Evolutionary conservation across 1,284 basidiomycete genomes (phyloP), one percentile per base, ranked within the genome.

Genomic region (Peniophora sp.): DNA sequence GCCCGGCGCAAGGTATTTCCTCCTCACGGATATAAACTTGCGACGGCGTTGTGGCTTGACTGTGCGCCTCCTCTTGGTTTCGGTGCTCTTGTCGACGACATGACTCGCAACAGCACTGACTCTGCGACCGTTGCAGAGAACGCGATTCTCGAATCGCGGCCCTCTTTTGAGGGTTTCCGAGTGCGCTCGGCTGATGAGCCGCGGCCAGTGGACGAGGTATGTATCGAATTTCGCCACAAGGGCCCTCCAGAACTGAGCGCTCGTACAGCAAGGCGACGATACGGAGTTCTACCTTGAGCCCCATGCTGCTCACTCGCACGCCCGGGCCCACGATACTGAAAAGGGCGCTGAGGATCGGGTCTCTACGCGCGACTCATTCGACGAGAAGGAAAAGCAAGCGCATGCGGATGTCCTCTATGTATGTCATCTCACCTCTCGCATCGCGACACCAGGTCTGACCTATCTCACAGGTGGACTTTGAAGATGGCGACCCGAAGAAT

Each of bases 381-480:
- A 27, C 23, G 50, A 52, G 34, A 50, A 51, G 17, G 54, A 56
- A 32, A 32, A 32, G 27, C 27, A 32, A 12, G 27, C 27, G 27
- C 27, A 32, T 32, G 27, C 27, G 14, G 48, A 49, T 36, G 51
- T 57, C 23, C 47, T 60, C 44, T 61, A 61, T 53, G 60, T 60
- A 41, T 23, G 54, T 57, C 27, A n/a, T 15, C 35, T 35, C 17
- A 17, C 17, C 3, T 37, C 18, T 20, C 18, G 23, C 36, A 17
- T 24, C 14, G 24, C 22, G 20, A 15, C 18, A 46, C 22, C n/a
- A n/a, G n/a, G n/a, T n/a, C n/a, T n/a, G n/a, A n/a, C n/a, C n/a
- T n/a, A n/a, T n/a, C 23, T 51, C 17, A 9, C 32, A 75, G 80
- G 76, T 84, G 47, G 78, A 82, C 48, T 84, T 81, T 51, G 67